Conservation (phyloP, 1,139 yeast species). For the Yamadazyma epiphylla region DNA sequence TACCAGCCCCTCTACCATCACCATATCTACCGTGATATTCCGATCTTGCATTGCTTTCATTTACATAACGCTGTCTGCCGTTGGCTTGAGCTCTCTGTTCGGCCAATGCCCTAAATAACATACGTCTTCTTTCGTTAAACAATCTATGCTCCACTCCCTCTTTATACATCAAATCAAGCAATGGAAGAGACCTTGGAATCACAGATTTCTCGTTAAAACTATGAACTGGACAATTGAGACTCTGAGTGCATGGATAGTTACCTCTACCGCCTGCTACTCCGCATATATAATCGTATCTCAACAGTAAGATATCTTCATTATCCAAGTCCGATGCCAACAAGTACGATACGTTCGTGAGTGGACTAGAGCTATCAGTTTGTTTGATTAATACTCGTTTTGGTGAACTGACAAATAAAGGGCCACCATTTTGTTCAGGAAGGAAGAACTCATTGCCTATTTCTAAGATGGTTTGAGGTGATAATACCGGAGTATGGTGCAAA, state of each 20-base stretch:
- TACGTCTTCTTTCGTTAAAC: conserved; percentile 2
- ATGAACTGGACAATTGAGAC: conserved; percentile 14
- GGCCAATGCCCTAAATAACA: too few species aligned
- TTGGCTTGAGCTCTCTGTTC: too few species aligned
- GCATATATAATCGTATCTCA: conserved; percentile 16
- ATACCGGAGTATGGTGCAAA: too few species aligned
- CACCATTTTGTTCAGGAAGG: too few species aligned
- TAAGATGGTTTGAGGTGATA: neutral
- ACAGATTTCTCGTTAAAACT: conserved; percentile 7
- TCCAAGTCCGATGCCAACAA: neutral
- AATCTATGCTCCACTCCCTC: neutral
- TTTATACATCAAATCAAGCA: neutral
- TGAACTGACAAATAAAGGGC: too few species aligned
- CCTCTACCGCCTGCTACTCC: conserved; percentile 12
- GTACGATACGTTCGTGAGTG: neutral
- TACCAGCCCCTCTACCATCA: too few species aligned
- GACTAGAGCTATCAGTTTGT: neutral
- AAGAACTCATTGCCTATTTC: too few species aligned
- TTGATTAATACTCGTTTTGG: too few species aligned
- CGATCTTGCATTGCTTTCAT: too few species aligned
- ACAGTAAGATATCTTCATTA: neutral
- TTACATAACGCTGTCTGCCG: too few species aligned
- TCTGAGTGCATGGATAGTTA: conserved; percentile 11
- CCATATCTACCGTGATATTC: too few species aligned
- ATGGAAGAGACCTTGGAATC: neutral